A percentile compares a stretch with the other conserved stretches of the same genome.
Conservation (phyloP, 495 filamentous ascomycete genomes). For the Hyaloscypha finlandica region DNA sequence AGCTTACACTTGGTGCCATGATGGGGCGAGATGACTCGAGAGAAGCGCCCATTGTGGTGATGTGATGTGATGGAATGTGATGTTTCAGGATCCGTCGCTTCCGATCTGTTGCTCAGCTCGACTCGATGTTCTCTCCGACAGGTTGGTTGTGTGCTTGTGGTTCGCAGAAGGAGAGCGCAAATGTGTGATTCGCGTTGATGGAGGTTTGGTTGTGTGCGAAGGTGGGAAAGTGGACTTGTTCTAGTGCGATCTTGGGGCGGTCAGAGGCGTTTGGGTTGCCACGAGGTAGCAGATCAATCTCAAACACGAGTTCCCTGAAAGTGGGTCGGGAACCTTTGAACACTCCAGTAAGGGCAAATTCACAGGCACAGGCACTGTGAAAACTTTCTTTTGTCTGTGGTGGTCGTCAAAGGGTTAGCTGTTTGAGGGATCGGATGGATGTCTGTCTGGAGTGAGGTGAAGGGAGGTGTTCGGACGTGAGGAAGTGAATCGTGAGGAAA, state of each 20-base stretch:
- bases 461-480: neutral
- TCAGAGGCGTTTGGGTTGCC: constrained; percentile 1
- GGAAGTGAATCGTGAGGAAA: neutral
- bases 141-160: neutral
- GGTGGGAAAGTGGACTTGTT: neutral
- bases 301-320: constrained; percentile 23
- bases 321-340: neutral
- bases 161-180: neutral
- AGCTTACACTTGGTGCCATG: constrained; percentile 71
- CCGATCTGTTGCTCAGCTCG: neutral
- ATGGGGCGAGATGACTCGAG: constrained; percentile 76
- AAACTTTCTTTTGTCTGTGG: neutral
- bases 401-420: neutral
- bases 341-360: neutral
- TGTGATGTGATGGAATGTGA: constrained; percentile 1
- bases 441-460: neutral
- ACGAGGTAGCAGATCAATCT: constrained; percentile 17
- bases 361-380: neutral
- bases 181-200: neutral
- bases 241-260: constrained; percentile 4
- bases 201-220: neutral
- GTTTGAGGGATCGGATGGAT: neutral
- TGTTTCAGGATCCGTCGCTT: constrained; percentile 19
- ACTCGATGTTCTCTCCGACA: neutral
- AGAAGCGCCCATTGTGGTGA: constrained; percentile 60